A percentile compares a stretch with the other conserved stretches of the same genome.
Conservation (phyloP, 768 basidiomycete species). For the Agaricus blazei region DNA sequence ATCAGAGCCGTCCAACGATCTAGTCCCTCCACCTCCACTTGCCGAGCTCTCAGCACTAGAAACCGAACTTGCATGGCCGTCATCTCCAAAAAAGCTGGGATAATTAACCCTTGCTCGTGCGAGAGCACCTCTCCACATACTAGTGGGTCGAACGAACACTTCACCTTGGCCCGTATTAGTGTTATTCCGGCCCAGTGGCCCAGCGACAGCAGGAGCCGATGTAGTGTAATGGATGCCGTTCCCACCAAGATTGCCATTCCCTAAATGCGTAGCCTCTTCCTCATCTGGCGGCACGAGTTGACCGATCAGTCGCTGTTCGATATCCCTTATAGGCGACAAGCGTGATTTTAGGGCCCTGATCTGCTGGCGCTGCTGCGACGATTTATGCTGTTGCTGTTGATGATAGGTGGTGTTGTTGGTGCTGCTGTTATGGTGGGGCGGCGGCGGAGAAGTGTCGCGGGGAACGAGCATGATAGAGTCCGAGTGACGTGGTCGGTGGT, state of each 20-base stretch:
- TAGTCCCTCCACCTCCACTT: constrained; percentile 26
- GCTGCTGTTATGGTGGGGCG: constrained; percentile 12
- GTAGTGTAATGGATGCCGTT: constrained; percentile 16
- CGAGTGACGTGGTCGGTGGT: background rate
- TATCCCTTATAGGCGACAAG: constrained; percentile 61
- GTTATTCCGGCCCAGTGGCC: background rate
- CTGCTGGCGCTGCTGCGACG: constrained; percentile 21
- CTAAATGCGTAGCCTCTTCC: constrained; percentile 44
- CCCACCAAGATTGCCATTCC: constrained; percentile 13
- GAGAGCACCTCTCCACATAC: constrained; percentile 60
- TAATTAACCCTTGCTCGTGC: constrained; percentile 36
- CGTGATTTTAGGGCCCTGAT: constrained; percentile 58
- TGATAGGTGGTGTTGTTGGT: constrained; percentile 16
- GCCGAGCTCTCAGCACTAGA: constrained; percentile 38
- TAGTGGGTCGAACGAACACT: constrained; percentile 60
- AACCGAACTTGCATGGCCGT: constrained; percentile 20
- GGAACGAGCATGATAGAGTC: background rate
- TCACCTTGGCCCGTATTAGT: constrained; percentile 32
- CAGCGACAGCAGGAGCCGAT: constrained; percentile 8
- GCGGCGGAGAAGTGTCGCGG: constrained; percentile 3
- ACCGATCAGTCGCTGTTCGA: constrained; percentile 65
- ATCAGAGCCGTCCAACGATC: constrained; percentile 22
- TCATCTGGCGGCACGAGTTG: constrained; percentile 67
- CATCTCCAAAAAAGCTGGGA: constrained; percentile 21
- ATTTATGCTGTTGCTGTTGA: constrained; percentile 12